phyloP scores from a whole-genome alignment of 441 rosid genomes.

The Biscutella laevigata region DNA sequence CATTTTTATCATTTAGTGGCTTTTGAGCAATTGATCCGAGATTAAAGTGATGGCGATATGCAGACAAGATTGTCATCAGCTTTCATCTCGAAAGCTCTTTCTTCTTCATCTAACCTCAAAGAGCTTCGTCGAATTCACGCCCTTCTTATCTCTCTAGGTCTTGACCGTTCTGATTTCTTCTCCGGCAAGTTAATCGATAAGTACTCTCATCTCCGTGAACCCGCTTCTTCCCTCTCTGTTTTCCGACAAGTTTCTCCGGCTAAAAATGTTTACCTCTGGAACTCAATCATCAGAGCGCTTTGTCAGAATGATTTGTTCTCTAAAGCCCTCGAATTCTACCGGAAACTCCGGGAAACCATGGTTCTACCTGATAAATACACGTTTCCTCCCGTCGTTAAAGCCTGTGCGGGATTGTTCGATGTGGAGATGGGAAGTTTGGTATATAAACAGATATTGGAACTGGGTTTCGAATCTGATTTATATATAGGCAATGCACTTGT shows the following conservation, averaged over 20 bases:
- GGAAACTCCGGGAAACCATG: constrained; percentile 26
- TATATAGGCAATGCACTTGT: constrained; percentile 52
- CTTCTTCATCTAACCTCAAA: constrained; percentile 26
- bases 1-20: no score
- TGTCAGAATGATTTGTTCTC: constrained; percentile 36
- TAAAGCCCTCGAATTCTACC: constrained; percentile 40
- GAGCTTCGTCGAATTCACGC: constrained; percentile 47
- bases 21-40: no score
- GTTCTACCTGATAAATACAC: constrained; percentile 46
- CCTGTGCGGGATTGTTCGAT: constrained; percentile 41
- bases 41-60: constrained; percentile 19
- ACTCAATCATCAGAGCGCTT: constrained; percentile 56
- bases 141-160: constrained; percentile 37
- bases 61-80: constrained; percentile 18
- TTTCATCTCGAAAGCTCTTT: constrained; percentile 35
- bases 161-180: constrained; percentile 37
- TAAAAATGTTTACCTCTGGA: constrained; percentile 49
- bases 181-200: constrained; percentile 55
- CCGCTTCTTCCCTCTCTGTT: constrained; percentile 41
- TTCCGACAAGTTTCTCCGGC: constrained; percentile 37
- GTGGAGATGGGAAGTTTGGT: constrained; percentile 30
- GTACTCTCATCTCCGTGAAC: constrained; percentile 37
- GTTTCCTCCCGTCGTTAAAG: constrained; percentile 52
- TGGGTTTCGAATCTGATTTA: constrained; percentile 40
- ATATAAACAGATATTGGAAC: constrained; percentile 27